These are phyloP conservation scores for Agrocybe pediades DNA, from an alignment of 768 basidiomycete species.

Conservation along the genomic window DNA sequence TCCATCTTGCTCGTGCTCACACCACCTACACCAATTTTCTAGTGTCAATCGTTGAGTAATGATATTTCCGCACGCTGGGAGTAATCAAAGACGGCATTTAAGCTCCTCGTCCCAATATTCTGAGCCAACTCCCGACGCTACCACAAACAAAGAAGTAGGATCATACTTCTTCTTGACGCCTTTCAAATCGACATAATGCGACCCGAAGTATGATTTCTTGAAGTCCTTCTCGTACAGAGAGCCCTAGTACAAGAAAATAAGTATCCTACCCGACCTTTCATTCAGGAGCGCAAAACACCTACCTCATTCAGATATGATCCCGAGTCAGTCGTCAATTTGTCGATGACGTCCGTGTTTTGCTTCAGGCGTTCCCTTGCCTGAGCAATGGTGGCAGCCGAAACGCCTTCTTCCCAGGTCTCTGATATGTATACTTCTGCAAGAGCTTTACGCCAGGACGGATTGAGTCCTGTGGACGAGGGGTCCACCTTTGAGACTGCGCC, in stretches of 20 bases:
- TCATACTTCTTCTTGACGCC: constrained; percentile 48
- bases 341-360: constrained; percentile 22
- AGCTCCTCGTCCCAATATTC: constrained; percentile 46
- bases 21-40: no score
- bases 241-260: constrained; percentile 30
- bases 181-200: constrained; percentile 40
- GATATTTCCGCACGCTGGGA: no score
- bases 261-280: no score
- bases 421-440: constrained; percentile 28
- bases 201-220: constrained; percentile 47
- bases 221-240: constrained; percentile 42
- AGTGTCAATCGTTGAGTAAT: no score
- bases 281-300: constrained; percentile 8
- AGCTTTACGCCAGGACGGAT: constrained; percentile 51
- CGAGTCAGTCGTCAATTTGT: constrained; percentile 30
- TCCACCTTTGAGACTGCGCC: constrained; percentile 40
- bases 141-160: constrained; percentile 44
- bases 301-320: constrained; percentile 56
- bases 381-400: constrained; percentile 20
- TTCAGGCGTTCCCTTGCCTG: constrained; percentile 18
- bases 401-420: constrained; percentile 30
- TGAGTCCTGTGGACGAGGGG: constrained; percentile 40
- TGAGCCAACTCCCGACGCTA: constrained; percentile 47
- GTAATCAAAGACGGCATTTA: constrained; percentile 23
- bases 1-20: no score